Evolutionary conservation across 2,329 filamentous ascomycete species (phyloP), one percentile per base, ranked within the genome.

Genomic region (Colletotrichum simmondsii): DNA sequence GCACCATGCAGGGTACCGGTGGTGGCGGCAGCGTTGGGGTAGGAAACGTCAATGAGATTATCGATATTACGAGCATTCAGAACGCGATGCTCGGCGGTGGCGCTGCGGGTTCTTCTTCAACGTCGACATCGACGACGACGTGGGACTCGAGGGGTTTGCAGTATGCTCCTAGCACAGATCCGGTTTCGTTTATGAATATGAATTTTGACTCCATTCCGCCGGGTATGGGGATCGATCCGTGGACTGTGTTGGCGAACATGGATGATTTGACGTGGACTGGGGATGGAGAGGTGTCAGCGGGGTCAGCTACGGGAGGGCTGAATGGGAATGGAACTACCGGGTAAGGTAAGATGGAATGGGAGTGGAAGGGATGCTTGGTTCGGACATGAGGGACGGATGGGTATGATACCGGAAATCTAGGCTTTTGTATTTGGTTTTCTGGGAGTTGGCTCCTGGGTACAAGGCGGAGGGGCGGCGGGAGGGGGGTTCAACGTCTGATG

Each of bases 51-150:
- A 56, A 57, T 24, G 71, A 73, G 56, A 52, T 73, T 4, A 37
- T 73, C 10, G 71, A 73, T 22, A 73, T 73, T 3, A 65, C 71
- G 35, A 73, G 71, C 49, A 65, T 73, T 6, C 71, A 71, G 61
- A 53, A 69, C 14, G 28, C 62, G 22, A 37, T 64, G 30, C 14
- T 56, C 19, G 60, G 66, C n/a, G 65, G 28, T 8, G 12, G 28
- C 10, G 56, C 11, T 4, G 37, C 11, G 14, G 64, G 64, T 4
- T 10, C 46, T 7, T 49, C 42, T 2, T 7, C 61, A 2, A 30
- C 46, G 4, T 35, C 57, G 3, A 16, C 64, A 2, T 46, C 60
- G 1, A 22, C 68, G 14, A 61, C 68, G 5, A 73, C 66, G 16
- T 73, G 71, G 71, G 60, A 73, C 10, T 73, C 71, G 22, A 60